These are phyloP conservation scores for Chlorella variabilis DNA, from an alignment of 163 green algal genomes.

Conservation along the genomic window DNA sequence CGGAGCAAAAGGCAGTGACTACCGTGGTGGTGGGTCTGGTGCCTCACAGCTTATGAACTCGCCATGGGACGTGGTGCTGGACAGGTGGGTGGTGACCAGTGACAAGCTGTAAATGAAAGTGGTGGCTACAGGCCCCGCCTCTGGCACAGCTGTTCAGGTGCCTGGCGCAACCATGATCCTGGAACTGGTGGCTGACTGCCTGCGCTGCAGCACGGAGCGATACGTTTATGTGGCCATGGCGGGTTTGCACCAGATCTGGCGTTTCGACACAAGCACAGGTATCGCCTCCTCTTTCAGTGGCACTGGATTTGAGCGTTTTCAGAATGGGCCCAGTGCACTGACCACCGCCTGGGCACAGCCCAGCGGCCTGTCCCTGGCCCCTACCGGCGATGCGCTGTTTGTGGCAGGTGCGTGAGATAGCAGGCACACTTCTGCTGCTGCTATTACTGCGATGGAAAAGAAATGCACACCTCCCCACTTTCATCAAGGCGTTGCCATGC, in stretches of 20 bases:
- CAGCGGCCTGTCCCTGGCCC: conserved; percentile 67
- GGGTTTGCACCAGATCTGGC: conserved; percentile 83
- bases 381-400: conserved; percentile 19
- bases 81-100: conserved; percentile 25
- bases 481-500: no score
- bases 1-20: conserved; percentile 77
- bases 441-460: no score
- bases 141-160: no score
- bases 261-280: conserved; percentile 53
- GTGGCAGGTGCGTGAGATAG: not conserved
- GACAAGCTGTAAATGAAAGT: not conserved
- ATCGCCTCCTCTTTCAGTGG: conserved; percentile 59
- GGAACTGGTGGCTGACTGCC: no score
- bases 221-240: conserved; percentile 70
- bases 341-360: conserved; percentile 78
- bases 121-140: no score
- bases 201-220: conserved; percentile 1
- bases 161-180: no score
- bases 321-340: conserved; percentile 61
- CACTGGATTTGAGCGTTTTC: conserved; percentile 76
- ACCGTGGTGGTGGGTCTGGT: conserved; percentile 56
- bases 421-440: no score
- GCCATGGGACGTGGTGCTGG: conserved; percentile 79
- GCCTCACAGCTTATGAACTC: conserved; percentile 77
- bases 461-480: not conserved